These are phyloP conservation scores for Choanephora cucurbitarum DNA, from an alignment of 371 early-diverging fungal genomes.

Conservation along the genomic window DNA sequence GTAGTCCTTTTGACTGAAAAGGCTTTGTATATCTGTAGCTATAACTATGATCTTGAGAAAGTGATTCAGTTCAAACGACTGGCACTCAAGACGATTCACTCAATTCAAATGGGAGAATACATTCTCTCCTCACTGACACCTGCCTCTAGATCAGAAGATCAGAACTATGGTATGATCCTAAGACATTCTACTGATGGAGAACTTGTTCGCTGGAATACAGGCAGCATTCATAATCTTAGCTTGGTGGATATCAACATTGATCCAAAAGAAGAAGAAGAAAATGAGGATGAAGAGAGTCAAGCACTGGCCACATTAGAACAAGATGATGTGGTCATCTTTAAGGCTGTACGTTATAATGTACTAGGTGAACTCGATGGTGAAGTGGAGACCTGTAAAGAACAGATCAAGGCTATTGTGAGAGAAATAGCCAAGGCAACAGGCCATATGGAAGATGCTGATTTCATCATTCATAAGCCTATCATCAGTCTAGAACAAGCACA, in stretches of 20 bases:
- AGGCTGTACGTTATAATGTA: slow-evolving; percentile 46
- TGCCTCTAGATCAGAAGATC: slow-evolving; percentile 40
- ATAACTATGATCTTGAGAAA: slow-evolving; percentile 72
- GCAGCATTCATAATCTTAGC: slow-evolving; percentile 57
- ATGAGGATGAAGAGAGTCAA: neutral
- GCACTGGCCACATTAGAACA: slow-evolving; percentile 6
- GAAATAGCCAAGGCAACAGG: slow-evolving; percentile 30
- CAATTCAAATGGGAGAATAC: slow-evolving; percentile 65
- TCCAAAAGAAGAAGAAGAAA: neutral
- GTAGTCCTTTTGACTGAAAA: slow-evolving; percentile 67
- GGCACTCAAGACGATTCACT: slow-evolving; percentile 54
- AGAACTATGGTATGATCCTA: slow-evolving; percentile 63
- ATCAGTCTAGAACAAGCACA: slow-evolving; percentile 50
- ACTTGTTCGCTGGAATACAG: slow-evolving; percentile 58
- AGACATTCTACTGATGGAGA: slow-evolving; percentile 54
- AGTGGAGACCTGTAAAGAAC: slow-evolving; percentile 37
- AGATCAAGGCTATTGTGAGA: slow-evolving; percentile 35
- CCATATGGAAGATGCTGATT: slow-evolving; percentile 19
- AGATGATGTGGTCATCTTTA: slow-evolving; percentile 30
- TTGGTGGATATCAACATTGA: slow-evolving; percentile 31
- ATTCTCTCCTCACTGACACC: slow-evolving; percentile 51
- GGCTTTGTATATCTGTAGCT: slow-evolving; percentile 75
- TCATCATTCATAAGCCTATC: slow-evolving; percentile 38
- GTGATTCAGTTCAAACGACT: slow-evolving; percentile 70
- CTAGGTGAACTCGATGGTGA: slow-evolving; percentile 43